A percentile compares a stretch with the other conserved stretches of the same genome.
Conservation (phyloP, 176 grass and related monocot species). For the Leersia perrieri region DNA sequence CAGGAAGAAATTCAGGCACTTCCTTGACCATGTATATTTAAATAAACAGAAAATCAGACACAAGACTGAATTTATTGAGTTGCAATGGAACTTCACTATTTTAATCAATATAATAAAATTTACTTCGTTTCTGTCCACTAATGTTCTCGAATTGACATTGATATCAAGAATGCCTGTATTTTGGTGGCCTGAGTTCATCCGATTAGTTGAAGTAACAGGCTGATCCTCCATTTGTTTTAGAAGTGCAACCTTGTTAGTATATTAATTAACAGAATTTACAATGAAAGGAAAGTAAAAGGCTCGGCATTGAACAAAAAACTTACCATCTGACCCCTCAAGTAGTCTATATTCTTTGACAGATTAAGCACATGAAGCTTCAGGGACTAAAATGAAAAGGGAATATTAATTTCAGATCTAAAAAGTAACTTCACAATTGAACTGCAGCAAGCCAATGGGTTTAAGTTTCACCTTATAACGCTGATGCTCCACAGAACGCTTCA, state of each 20-base stretch:
- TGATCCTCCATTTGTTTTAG: conserved; percentile 21
- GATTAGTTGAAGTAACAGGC: conserved; percentile 3
- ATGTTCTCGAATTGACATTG: conserved; percentile 16
- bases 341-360: conserved; percentile 74
- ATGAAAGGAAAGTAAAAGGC: conserved; percentile 15
- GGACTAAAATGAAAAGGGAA: conserved; percentile 52
- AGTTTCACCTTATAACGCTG: conserved; percentile 69
- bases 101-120: conserved; percentile 24
- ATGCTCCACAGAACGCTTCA: conserved; percentile 69
- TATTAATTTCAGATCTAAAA: conserved; percentile 23
- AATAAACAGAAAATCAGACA: conserved; percentile 40
- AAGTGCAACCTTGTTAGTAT: neutral
- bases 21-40: conserved; percentile 66
- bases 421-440: neutral
- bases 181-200: conserved; percentile 29
- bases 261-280: neutral
- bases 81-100: conserved; percentile 4
- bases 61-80: neutral
- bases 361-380: conserved; percentile 91
- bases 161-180: neutral
- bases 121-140: conserved; percentile 41
- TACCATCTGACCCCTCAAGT: conserved; percentile 66
- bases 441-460: conserved; percentile 1
- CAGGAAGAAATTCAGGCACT: conserved; percentile 50
- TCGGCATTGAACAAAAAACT: conserved; percentile 23